A percentile compares a stretch with the other conserved stretches of the same genome.
phyloP scores from a whole-genome alignment of 805 yeast genomes.

The Cyberlindnera meyerae region DNA sequence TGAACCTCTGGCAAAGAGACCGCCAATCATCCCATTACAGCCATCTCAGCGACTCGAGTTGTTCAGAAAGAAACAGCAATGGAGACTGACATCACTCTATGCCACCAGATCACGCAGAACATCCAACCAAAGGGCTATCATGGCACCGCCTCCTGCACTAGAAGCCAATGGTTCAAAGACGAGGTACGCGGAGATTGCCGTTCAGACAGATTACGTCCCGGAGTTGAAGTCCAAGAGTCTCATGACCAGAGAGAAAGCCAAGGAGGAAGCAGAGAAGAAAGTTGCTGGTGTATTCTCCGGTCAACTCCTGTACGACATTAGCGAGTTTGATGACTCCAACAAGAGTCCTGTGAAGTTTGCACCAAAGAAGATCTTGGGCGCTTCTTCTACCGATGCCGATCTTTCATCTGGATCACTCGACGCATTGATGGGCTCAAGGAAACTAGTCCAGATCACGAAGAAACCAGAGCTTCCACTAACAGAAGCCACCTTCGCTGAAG shows the following conservation, averaged over 20 bases:
- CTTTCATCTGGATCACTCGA: constrained; percentile 12
- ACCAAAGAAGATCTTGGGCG: background rate
- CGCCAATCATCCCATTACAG: constrained; percentile 22
- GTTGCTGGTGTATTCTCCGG: constrained; percentile 26
- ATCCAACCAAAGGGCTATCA: constrained; percentile 2
- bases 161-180: background rate
- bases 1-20: constrained; percentile 27
- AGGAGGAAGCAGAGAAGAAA: constrained; percentile 19
- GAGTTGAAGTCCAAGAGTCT: constrained; percentile 13
- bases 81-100: constrained; percentile 26
- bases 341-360: constrained; percentile 23
- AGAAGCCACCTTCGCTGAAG: background rate
- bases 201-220: constrained; percentile 24
- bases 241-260: constrained; percentile 9
- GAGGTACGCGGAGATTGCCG: constrained; percentile 19
- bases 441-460: constrained; percentile 14
- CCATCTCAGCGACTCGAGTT: constrained; percentile 25
- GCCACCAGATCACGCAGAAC: constrained; percentile 13
- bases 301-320: constrained; percentile 20
- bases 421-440: constrained; percentile 17
- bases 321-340: constrained; percentile 17
- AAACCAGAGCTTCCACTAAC: constrained; percentile 4
- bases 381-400: constrained; percentile 4
- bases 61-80: constrained; percentile 23
- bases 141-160: background rate